phyloP scores from a whole-genome alignment of 441 rosid species.

The Breynia disticha region DNA sequence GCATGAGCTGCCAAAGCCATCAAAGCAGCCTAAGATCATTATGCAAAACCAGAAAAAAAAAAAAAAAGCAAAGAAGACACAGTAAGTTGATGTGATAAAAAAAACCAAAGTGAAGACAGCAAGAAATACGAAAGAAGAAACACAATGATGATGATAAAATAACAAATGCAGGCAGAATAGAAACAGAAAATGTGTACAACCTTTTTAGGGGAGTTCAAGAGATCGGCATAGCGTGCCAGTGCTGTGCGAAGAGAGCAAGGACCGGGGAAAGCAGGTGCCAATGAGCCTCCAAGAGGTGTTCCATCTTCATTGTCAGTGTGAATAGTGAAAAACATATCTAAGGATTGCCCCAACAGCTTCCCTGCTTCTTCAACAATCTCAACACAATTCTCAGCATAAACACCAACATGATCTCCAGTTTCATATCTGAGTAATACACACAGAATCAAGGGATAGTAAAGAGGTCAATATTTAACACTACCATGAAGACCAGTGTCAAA shows the following conservation, averaged over 20 bases:
- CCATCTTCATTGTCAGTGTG: slow-evolving; percentile 71
- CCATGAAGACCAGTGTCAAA: not conserved
- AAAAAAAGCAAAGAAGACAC: slow-evolving; percentile 7
- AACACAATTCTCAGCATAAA: slow-evolving; percentile 59
- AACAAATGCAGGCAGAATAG: slow-evolving; percentile 8
- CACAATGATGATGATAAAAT: not conserved
- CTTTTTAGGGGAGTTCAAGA: slow-evolving; percentile 78
- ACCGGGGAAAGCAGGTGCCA: slow-evolving; percentile 72
- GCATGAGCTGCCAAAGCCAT: slow-evolving; percentile 85
- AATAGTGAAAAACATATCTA: slow-evolving; percentile 60
- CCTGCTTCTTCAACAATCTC: slow-evolving; percentile 76
- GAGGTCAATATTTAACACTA: not conserved
- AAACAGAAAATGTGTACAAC: slow-evolving; percentile 17
- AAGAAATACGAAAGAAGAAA: slow-evolving; percentile 6
- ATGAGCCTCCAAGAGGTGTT: slow-evolving; percentile 47
- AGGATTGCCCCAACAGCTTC: slow-evolving; percentile 58
- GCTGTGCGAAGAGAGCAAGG: slow-evolving; percentile 74
- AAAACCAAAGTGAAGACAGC: slow-evolving; percentile 7
- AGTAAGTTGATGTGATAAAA: too few species aligned
- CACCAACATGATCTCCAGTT: slow-evolving; percentile 92
- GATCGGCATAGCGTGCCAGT: slow-evolving; percentile 70
- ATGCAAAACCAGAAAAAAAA: slow-evolving; percentile 9
- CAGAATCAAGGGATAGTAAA: not conserved
- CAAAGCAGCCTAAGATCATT: slow-evolving; percentile 51
- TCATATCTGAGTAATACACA: slow-evolving; percentile 47